phyloP scores from a whole-genome alignment of 176 grass and related monocot species.

The Rhynchospora tenuis region DNA sequence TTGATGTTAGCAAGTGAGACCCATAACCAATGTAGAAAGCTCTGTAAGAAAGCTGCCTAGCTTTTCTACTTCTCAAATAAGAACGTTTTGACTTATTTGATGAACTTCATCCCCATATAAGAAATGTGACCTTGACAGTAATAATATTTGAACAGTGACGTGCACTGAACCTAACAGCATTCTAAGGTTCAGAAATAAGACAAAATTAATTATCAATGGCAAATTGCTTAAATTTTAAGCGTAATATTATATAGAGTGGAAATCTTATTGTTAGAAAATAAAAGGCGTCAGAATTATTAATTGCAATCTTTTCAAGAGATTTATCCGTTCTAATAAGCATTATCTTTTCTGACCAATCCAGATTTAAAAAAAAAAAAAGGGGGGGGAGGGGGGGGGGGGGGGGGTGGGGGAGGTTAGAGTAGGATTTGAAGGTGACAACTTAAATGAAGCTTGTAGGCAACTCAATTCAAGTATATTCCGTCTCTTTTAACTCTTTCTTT shows the following conservation, averaged over 20 bases:
- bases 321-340: not conserved
- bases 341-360: not conserved
- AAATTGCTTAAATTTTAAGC: not conserved
- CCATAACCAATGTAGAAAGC: not conserved
- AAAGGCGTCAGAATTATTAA: not conserved
- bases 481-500: not conserved
- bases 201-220: not conserved
- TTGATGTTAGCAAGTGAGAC: not conserved
- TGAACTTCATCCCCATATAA: not conserved
- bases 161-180: not conserved
- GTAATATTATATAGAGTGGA: not conserved
- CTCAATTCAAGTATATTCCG: conserved; percentile 25
- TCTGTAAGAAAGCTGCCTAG: not conserved
- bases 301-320: not conserved
- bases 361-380: not conserved
- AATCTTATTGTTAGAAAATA: not conserved
- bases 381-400: too few species aligned
- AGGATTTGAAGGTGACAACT: conserved; percentile 9
- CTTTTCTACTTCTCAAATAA: not conserved
- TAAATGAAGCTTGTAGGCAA: conserved; percentile 7
- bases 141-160: not conserved
- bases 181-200: not conserved
- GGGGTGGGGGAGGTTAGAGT: conserved; percentile 1
- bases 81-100: not conserved
- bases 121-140: not conserved